Conservation (phyloP, 495 filamentous ascomycete species). For the Acidiella bohemica region DNA sequence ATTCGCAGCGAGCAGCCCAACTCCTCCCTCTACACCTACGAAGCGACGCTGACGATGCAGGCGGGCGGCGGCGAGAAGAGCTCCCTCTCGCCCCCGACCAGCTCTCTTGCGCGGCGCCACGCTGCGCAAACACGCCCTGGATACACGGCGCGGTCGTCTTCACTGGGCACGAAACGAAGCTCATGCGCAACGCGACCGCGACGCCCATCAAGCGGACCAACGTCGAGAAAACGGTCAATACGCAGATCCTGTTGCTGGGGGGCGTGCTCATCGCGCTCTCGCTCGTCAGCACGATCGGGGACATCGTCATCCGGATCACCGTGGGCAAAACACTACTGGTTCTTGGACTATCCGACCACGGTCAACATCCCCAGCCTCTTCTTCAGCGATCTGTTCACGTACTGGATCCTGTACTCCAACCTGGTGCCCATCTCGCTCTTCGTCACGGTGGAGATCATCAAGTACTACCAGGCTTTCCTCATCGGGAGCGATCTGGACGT, state of each 20-base stretch:
- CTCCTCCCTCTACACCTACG: slow-evolving; percentile 96
- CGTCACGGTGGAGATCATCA: slow-evolving; percentile 95
- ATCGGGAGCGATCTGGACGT: slow-evolving; percentile 98
- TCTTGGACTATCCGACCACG: slow-evolving; percentile 52
- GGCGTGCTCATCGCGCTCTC: slow-evolving; percentile 72
- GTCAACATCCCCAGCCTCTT: slow-evolving; percentile 60
- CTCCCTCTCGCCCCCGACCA: slow-evolving; percentile 69
- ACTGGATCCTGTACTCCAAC: slow-evolving; percentile 98
- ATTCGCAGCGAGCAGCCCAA: slow-evolving; percentile 95
- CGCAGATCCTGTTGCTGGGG: slow-evolving; percentile 81
- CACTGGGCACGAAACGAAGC: slow-evolving; percentile 95
- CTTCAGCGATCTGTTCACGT: slow-evolving; percentile 89
- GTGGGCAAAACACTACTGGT: slow-evolving; percentile 45
- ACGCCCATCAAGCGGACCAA: slow-evolving; percentile 95
- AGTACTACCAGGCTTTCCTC: slow-evolving; percentile 91
- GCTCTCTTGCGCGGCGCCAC: slow-evolving; percentile 86
- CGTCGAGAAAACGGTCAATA: slow-evolving; percentile 85
- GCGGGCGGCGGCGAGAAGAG: slow-evolving; percentile 90
- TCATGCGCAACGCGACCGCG: slow-evolving; percentile 97
- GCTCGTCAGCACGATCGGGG: slow-evolving; percentile 79
- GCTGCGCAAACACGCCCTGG: slow-evolving; percentile 92
- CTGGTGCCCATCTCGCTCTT: slow-evolving; percentile 95
- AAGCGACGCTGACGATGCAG: slow-evolving; percentile 88
- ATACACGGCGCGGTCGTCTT: slow-evolving; percentile 95
- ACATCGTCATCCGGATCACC: slow-evolving; percentile 62